phyloP scores from a whole-genome alignment of 1,284 basidiomycete genomes.

The Cryptococcus sp. region DNA sequence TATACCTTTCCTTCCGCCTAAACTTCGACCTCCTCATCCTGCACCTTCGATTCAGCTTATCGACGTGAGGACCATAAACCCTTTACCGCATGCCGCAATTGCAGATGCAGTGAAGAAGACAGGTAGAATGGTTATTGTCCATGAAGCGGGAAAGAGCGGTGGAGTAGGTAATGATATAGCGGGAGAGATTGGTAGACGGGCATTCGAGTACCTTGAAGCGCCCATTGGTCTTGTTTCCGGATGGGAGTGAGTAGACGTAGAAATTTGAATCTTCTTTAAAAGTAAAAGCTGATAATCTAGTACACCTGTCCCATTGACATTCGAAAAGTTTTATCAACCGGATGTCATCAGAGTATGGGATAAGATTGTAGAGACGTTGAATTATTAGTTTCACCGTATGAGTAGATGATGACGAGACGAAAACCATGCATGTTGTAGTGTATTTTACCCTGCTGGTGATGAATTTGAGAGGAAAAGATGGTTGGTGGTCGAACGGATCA shows the following conservation, averaged over 20 bases:
- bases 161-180: constrained; percentile 83
- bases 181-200: constrained; percentile 76
- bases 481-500: not conserved
- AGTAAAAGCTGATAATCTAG: constrained; percentile 46
- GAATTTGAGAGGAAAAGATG: too few relatives aligned
- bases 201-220: constrained; percentile 79
- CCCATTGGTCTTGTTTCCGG: constrained; percentile 80
- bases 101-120: constrained; percentile 77
- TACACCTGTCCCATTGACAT: constrained; percentile 72
- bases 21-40: constrained; percentile 61
- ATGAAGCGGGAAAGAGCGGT: constrained; percentile 79
- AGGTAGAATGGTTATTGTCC: constrained; percentile 79
- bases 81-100: constrained; percentile 78
- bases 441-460: not conserved
- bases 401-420: not conserved
- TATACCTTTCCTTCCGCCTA: constrained; percentile 63
- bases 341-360: constrained; percentile 78
- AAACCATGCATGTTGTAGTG: constrained; percentile 1
- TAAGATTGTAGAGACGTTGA: constrained; percentile 73
- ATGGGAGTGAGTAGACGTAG: constrained; percentile 71
- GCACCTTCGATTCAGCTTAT: constrained; percentile 68
- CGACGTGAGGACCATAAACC: constrained; percentile 81
- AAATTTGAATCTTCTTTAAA: not conserved
- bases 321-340: constrained; percentile 86
- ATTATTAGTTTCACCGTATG: constrained; percentile 53